Evolutionary conservation across 1,139 yeast genomes (phyloP), one percentile per base, ranked within the genome.

Genomic region (Saccharomyces hybrid): DNA sequence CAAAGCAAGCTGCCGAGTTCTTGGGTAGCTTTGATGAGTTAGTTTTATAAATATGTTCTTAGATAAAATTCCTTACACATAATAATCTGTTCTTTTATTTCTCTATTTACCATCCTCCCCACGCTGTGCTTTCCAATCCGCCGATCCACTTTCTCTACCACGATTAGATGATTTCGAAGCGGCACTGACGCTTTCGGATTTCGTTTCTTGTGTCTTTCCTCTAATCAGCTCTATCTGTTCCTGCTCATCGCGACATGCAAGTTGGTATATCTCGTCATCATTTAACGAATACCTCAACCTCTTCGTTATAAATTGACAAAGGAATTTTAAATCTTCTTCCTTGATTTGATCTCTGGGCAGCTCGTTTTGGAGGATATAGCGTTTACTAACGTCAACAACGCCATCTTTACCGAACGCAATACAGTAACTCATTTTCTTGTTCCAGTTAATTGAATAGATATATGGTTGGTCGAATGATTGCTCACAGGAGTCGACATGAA

Each of bases 401-500:
- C 88, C 89, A 46, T 75, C 75, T 38, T 74, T 75, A 47, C 83
- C 79, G 55, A 86, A 77, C 0, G 88, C 97, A 55, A 91, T 71
- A 2, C 84, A 87, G 71, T 87, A 88, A 53, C 96, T 85, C 98
- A 91, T 91, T 57, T 80, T 80, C 72, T 91, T 91, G 46, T 95
- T 96, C 98, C 98, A 91, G 49, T 95, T 95, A 46, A 79, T 76
- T 51, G 84, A 80, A 64, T 91, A 91, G 29, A 90, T 72, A 41
- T 74, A 68, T 0, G 98, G 97, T 59, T 88, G 82, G 67, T 91
- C 96, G 70, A 77, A 88, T 0, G 89, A 84, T 46, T 83, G 85
- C 64, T 91, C 99, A 67, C 98, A 91, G 4, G 91, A 82, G 64
- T 91, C 99, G 28, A 88, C 74, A 68, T 91, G 98, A 28, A 90